A percentile compares a stretch with the other conserved stretches of the same genome.
These are phyloP conservation scores for Metarhizium sp. DNA, from an alignment of 2,329 filamentous ascomycete genomes.

Conservation along the genomic window DNA sequence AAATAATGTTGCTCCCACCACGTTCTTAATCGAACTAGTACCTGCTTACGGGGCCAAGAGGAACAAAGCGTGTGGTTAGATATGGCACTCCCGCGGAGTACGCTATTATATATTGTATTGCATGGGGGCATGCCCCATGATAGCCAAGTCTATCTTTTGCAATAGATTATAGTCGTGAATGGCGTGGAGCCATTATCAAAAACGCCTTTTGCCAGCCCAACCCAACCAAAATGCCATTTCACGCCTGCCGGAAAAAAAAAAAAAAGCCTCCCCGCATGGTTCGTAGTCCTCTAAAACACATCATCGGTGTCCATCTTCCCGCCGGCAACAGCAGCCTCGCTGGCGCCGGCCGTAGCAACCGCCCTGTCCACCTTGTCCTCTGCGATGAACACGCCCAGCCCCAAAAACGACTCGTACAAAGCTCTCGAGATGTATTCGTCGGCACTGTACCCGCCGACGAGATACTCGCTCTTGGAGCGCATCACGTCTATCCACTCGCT, in stretches of 20 bases:
- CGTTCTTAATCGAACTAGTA: neutral
- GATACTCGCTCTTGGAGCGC: slow-evolving; percentile 54
- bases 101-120: neutral
- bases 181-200: neutral
- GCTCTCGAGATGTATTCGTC: slow-evolving; percentile 73
- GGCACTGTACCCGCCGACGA: slow-evolving; percentile 75
- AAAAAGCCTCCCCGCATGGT: neutral
- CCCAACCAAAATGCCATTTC: neutral
- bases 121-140: neutral
- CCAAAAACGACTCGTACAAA: slow-evolving; percentile 82
- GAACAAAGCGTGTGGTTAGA: neutral
- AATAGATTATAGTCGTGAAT: neutral
- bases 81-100: neutral
- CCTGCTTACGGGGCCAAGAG: neutral
- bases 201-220: neutral
- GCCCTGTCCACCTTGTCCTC: slow-evolving; percentile 54
- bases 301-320: slow-evolving; percentile 41
- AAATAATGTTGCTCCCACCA: neutral
- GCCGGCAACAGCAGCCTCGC: slow-evolving; percentile 24
- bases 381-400: slow-evolving; percentile 75
- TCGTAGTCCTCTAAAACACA: slow-evolving; percentile 23
- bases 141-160: neutral
- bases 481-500: slow-evolving; percentile 64
- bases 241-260: slow-evolving; percentile 2
- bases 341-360: slow-evolving; percentile 23